Percentiles rank a stretch among this genome's conserved stretches.
Conservation (phyloP, 2,329 filamentous ascomycete species). For the Exophiala bonariae region DNA sequence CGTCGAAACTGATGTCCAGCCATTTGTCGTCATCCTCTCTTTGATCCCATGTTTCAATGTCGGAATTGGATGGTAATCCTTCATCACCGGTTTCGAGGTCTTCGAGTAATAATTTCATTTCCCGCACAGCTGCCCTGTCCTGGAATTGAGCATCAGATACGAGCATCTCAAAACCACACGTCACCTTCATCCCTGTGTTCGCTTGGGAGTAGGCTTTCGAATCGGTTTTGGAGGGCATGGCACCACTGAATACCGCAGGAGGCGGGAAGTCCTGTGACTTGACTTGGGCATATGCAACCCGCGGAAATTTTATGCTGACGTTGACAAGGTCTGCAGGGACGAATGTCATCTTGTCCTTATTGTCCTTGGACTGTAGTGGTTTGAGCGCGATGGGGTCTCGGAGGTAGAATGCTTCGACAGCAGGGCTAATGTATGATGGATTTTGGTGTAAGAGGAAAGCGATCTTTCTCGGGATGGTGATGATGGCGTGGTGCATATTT, state of each 20-base stretch:
- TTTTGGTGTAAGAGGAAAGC: constrained; percentile 75
- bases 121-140: constrained; percentile 68
- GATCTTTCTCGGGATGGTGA: constrained; percentile 77
- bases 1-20: constrained; percentile 87
- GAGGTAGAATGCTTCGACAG: constrained; percentile 88
- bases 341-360: constrained; percentile 59
- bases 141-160: constrained; percentile 66
- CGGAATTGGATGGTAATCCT: constrained; percentile 66
- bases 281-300: constrained; percentile 85
- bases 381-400: constrained; percentile 77
- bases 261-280: constrained; percentile 77
- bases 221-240: constrained; percentile 39
- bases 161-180: constrained; percentile 89
- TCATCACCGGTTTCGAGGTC: constrained; percentile 74
- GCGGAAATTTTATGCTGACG: constrained; percentile 79
- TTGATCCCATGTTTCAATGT: constrained; percentile 70
- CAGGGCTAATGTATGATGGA: constrained; percentile 75
- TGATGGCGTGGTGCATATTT: constrained; percentile 72
- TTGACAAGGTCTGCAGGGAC: constrained; percentile 77
- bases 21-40: constrained; percentile 83
- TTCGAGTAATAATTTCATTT: constrained; percentile 73
- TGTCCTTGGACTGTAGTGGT: constrained; percentile 60
- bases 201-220: constrained; percentile 49
- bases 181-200: constrained; percentile 83
- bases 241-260: constrained; percentile 57